Evolutionary conservation across 192 early-diverging fungal species (phyloP).

Genomic region (Entophlyctis luteolus): DNA sequence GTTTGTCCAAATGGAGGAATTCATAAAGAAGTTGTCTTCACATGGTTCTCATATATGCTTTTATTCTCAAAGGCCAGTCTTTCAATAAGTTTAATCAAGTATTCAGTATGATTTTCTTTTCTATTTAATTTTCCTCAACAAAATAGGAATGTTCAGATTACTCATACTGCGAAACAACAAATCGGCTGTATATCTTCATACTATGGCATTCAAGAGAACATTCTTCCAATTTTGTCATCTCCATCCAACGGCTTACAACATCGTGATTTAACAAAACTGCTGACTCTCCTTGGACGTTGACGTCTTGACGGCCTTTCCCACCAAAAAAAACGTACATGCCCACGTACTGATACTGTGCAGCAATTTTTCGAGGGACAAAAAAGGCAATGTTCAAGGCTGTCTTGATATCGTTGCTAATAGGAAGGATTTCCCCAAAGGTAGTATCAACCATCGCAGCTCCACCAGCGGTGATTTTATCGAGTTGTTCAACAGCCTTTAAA

Average conservation of each 20-base stretch:
- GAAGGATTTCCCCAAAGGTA: background rate
- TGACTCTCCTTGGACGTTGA: background rate
- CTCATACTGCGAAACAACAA: background rate
- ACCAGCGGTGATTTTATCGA: background rate
- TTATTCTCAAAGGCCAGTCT: no score
- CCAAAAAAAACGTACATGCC: slow-evolving; percentile 20
- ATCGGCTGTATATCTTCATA: background rate
- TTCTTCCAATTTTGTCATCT: background rate
- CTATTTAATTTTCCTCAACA: no score
- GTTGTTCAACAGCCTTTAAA: background rate
- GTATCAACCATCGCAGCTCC: background rate
- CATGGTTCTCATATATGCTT: no score
- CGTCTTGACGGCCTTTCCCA: background rate
- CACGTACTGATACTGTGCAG: background rate
- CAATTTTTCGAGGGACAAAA: background rate
- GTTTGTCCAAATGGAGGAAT: no score
- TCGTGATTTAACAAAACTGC: background rate
- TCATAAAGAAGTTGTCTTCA: no score
- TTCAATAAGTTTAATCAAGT: no score
- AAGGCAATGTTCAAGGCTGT: background rate
- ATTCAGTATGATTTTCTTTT: no score
- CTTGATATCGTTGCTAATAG: background rate
- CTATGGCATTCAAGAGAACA: background rate
- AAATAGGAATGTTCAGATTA: no score
- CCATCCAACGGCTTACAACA: background rate